A percentile compares a stretch with the other conserved stretches of the same genome.
These are phyloP conservation scores for Hypoxylon intermedium DNA, from an alignment of 495 filamentous ascomycete species.

Conservation along the genomic window DNA sequence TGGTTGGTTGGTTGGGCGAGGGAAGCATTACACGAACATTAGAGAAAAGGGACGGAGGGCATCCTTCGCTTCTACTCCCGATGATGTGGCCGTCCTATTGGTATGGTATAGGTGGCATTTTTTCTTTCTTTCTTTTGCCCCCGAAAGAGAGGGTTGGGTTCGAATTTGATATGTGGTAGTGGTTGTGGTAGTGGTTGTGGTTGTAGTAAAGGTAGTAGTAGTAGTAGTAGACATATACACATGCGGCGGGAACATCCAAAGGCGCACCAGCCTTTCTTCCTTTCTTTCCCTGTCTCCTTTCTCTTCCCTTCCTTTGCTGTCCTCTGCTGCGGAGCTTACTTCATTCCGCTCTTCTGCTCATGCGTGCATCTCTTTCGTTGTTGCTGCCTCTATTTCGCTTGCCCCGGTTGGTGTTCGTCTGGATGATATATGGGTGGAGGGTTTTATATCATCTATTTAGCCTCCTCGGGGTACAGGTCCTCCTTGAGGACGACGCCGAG, in stretches of 20 bases:
- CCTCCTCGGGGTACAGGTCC: slow-evolving; percentile 84
- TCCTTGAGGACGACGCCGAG: slow-evolving; percentile 91
- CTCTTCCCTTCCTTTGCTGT: slow-evolving; percentile 1
- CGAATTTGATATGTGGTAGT: slow-evolving; percentile 25
- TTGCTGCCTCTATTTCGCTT: too few species aligned
- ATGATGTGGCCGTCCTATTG: slow-evolving; percentile 5
- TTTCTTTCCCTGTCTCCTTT: slow-evolving; percentile 1
- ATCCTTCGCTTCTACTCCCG: slow-evolving; percentile 8
- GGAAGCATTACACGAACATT: not conserved
- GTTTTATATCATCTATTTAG: slow-evolving; percentile 53
- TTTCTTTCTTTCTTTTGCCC: slow-evolving; percentile 4
- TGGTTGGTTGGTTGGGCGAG: too few species aligned
- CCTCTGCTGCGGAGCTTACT: too few species aligned
- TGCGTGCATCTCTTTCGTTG: too few species aligned
- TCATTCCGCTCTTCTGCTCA: too few species aligned
- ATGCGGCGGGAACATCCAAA: slow-evolving; percentile 29
- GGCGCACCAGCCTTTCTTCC: slow-evolving; percentile 12
- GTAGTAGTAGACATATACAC: slow-evolving; percentile 43
- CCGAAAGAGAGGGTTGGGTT: slow-evolving; percentile 10
- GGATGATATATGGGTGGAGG: not conserved
- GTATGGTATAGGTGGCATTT: not conserved
- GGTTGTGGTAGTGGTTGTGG: too few species aligned
- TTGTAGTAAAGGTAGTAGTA: slow-evolving; percentile 17
- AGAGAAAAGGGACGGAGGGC: not conserved
- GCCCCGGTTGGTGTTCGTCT: too few species aligned